Base-by-base conservation (phyloP, 306 rosid genomes). In the Purshia tridentata region DNA sequence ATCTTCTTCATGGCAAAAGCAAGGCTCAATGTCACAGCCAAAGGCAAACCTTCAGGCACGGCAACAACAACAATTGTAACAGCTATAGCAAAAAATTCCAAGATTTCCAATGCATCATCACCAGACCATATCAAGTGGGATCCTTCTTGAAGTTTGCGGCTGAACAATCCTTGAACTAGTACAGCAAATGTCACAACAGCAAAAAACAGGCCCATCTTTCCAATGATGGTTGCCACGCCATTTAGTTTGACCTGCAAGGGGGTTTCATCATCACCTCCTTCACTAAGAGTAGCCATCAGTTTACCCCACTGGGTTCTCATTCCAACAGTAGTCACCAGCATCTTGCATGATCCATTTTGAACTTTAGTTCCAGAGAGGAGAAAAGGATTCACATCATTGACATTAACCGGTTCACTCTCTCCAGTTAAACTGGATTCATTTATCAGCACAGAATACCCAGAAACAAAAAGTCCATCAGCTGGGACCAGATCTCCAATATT, bases 291-390 rank as follows among this genome's bases (percentile, higher is more conserved):
- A 67, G 97, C 96, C 96, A 94, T 84, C 74, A 94, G 82, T 77
- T 91, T 94, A 59, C 99, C 99, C 99, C 99, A 94, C 63, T 94
- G 99, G 53, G 99, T 94, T 78, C 97, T 91, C 99, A 94, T 94
- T 80, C 99, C 99, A 22, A 94, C 99, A 13, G 96, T 88, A 69
- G 99, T 94, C 81, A 94, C 99, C 70, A 91, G 90, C 99, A 94
- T 91, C 86, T 85, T 88, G 88, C 99, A 91, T 49, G 96, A 86
- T 80, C 99, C 97, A 87, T 94, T 95, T 84, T 94, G 99, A 75
- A 94, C 92, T 83, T 94, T 94, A 70, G 99, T 91, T 87, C 99
- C 99, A 12, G 98, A 94, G 29, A 91, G 88, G 56, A 94, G 97
- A 84, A 94, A 94, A 60, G 97, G 99, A 41, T 91, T 83, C 14